Evolutionary conservation across 1,284 basidiomycete genomes (phyloP), one percentile per base, ranked within the genome.

Genomic region (Malassezia restricta): DNA sequence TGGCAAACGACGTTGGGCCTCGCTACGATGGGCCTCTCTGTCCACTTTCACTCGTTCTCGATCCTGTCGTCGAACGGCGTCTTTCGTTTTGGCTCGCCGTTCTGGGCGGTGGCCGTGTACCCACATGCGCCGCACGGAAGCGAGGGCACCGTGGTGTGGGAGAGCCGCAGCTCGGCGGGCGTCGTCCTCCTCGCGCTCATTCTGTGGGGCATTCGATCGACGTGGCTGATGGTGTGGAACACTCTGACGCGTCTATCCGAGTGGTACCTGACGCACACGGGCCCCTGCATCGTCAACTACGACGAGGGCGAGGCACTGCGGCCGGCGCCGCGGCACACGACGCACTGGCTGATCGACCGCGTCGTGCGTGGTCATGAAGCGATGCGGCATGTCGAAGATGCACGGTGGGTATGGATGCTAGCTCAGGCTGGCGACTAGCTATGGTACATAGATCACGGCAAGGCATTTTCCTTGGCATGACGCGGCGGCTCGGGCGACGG

Each of bases 401-500:
- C 45, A 28, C 45, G 47, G 6, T 48, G 39, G 29, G 28, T 33
- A 31, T 48, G 47, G 47, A 40, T 48, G 47, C 30, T 48, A 27
- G 46, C 46, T 11, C 38, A 47, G 14, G 46, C 46, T 11, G 46
- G 46, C 15, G 46, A 40, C 30, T 47, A 47, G 46, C n/a, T n/a
- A 24, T 15, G 24, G 33, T 31, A 46, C 38, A 45, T 51, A 45
- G 38, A n/a, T 41, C 44, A 51, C 41, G 44, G 27, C 7, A 14
- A 12, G 44, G 44, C 9, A 40, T n/a, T 11, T 40, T 12, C 11
- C 15, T 35, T 35, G 11, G 33, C 15, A 11, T 35, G 11, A 35
- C 33, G 33, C 15, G 53, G 53, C 24, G 50, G 50, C 32, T 55
- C 53, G 12, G 53, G 53, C 43, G 53, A 55, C 17, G 53, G 30